phyloP scores from a whole-genome alignment of 805 yeast genomes.

The Sporopachydermia lactativora region DNA sequence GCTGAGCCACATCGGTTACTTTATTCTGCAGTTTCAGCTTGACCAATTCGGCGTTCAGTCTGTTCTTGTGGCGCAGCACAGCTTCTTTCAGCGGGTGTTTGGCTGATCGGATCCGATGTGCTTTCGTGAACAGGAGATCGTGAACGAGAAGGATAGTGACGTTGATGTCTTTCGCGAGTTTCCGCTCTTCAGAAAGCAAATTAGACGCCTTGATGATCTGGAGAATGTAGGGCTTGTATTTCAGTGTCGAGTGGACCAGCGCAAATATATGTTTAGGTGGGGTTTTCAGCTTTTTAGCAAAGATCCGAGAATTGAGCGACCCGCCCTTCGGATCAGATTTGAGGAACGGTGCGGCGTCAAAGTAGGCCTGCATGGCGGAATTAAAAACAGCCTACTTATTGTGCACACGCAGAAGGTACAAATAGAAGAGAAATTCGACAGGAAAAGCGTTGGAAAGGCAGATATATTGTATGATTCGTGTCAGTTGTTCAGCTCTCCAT shows the following conservation, averaged over 20 bases:
- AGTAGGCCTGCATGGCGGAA: constrained; percentile 25
- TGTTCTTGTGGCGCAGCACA: constrained; percentile 60
- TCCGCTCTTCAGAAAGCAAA: constrained; percentile 37
- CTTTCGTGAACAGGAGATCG: constrained; percentile 61
- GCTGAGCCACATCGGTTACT: constrained; percentile 39
- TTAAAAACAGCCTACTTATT: background rate
- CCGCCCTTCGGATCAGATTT: constrained; percentile 29
- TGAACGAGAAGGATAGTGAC: constrained; percentile 59
- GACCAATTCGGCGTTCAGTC: constrained; percentile 71
- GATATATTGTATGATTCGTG: too few relatives aligned
- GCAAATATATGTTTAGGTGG: constrained; percentile 85
- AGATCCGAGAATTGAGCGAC: constrained; percentile 38
- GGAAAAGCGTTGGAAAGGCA: too few relatives aligned
- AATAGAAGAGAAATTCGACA: too few relatives aligned
- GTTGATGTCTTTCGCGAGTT: constrained; percentile 27
- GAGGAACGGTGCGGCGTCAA: constrained; percentile 29
- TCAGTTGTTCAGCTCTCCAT: too few relatives aligned
- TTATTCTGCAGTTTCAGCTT: constrained; percentile 63
- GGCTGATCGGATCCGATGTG: constrained; percentile 79
- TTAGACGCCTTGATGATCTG: constrained; percentile 54
- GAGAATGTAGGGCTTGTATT: constrained; percentile 49
- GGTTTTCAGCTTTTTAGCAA: constrained; percentile 36
- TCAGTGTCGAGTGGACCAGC: constrained; percentile 62
- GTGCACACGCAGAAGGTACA: too few relatives aligned
- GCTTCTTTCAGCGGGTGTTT: constrained; percentile 79